Percentiles rank a stretch among this genome's conserved stretches.
Evolutionary conservation across 306 rosid species (phyloP).

Genomic region (Citrullus mucosospermus): DNA sequence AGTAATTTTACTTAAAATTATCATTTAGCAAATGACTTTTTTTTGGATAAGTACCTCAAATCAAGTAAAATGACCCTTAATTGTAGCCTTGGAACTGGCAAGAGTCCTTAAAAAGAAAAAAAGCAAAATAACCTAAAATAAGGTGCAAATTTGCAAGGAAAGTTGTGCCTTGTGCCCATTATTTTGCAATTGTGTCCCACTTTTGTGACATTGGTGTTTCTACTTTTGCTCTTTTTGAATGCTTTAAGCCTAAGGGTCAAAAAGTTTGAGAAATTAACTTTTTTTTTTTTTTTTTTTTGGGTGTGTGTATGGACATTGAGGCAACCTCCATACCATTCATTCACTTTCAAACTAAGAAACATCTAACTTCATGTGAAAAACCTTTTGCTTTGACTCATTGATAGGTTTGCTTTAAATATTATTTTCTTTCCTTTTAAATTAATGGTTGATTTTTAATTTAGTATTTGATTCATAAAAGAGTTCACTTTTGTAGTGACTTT

Average conservation of each 20-base stretch:
- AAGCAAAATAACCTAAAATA: background rate
- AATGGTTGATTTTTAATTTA: background rate
- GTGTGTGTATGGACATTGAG: background rate
- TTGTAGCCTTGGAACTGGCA: background rate
- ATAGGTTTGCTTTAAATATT: background rate
- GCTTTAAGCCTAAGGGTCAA: background rate
- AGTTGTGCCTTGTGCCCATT: background rate
- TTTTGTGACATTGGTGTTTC: background rate
- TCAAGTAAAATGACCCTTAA: background rate
- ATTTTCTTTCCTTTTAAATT: background rate
- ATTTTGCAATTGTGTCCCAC: background rate
- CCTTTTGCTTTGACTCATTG: background rate
- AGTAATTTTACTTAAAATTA: no score
- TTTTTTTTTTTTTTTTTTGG: background rate
- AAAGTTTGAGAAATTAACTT: background rate
- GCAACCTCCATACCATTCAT: background rate
- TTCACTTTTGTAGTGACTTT: background rate
- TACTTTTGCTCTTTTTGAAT: background rate
- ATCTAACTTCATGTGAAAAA: background rate
- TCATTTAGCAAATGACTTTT: background rate
- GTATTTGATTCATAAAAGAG: background rate
- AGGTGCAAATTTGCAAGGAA: background rate
- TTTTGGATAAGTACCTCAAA: background rate
- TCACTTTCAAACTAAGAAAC: background rate
- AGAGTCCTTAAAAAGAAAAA: background rate